Conservation (phyloP, 345 rosid species). For the Capsella bursapastoris region DNA sequence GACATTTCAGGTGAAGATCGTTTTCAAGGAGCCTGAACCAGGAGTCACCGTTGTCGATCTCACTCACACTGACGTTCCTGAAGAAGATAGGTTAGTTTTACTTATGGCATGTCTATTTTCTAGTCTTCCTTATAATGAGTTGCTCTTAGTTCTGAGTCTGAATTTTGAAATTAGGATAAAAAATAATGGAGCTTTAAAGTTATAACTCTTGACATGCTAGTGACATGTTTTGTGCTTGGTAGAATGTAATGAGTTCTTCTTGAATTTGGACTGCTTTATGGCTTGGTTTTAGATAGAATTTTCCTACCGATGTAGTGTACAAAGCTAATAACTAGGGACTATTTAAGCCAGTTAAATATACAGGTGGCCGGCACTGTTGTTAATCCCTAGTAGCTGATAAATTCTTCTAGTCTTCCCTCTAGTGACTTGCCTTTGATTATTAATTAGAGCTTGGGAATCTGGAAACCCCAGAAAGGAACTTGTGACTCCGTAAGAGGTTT, state of each 20-base stretch:
- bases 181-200: neutral
- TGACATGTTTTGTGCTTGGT: slow-evolving; percentile 13
- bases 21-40: slow-evolving; percentile 76
- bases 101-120: neutral
- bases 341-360: neutral
- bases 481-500: neutral
- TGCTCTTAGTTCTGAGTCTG: slow-evolving; percentile 18
- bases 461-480: neutral
- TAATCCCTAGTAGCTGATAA: neutral
- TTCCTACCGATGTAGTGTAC: neutral
- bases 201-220: neutral
- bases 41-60: slow-evolving; percentile 81
- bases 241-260: neutral
- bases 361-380: neutral
- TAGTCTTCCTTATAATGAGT: neutral
- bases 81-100: slow-evolving; percentile 79
- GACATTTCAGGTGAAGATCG: slow-evolving; percentile 69
- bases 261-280: neutral
- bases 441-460: neutral
- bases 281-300: slow-evolving; percentile 10
- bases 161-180: neutral
- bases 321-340: neutral
- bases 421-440: slow-evolving; percentile 6
- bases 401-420: neutral
- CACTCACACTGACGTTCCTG: slow-evolving; percentile 82